phyloP scores from a whole-genome alignment of 192 early-diverging fungal species.

The Coemansia sp. region DNA sequence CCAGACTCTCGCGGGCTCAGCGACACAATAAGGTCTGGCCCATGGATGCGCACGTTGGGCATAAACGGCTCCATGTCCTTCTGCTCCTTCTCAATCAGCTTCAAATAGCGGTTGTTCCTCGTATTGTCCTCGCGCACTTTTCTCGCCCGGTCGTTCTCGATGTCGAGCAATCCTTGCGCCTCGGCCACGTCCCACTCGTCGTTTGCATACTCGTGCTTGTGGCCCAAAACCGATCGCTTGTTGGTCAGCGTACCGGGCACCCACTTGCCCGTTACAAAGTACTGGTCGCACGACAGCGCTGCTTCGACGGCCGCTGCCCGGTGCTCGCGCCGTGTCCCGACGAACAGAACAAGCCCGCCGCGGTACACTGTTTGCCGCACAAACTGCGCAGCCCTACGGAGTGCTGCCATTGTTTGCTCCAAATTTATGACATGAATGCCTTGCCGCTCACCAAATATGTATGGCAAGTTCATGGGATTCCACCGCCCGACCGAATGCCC shows the following conservation, averaged over 20 bases:
- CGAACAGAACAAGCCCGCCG: conserved; percentile 84
- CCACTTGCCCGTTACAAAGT: conserved; percentile 81
- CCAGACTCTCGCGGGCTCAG: conserved; percentile 81
- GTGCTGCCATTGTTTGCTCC: conserved; percentile 81
- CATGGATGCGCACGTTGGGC: conserved; percentile 36
- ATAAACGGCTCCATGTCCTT: conserved; percentile 1
- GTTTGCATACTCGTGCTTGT: conserved; percentile 11
- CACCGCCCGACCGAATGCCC: conserved; percentile 77
- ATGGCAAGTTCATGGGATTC: conserved; percentile 81
- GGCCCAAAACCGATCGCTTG: conserved; percentile 38
- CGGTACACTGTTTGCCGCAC: conserved; percentile 66
- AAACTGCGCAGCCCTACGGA: conserved; percentile 79
- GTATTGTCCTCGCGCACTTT: neutral
- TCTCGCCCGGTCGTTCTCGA: neutral
- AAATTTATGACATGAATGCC: conserved; percentile 93
- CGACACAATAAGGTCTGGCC: conserved; percentile 80
- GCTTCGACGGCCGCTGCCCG: conserved; percentile 72
- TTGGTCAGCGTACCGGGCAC: conserved; percentile 89
- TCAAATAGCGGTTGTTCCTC: conserved; percentile 13
- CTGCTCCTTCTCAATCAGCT: conserved; percentile 26
- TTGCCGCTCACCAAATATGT: conserved; percentile 83
- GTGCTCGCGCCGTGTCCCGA: conserved; percentile 73
- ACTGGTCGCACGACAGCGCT: conserved; percentile 71
- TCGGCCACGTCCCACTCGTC: conserved; percentile 41
- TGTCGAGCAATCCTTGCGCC: conserved; percentile 15